Evolutionary conservation across 805 yeast genomes (phyloP), one percentile per base, ranked within the genome.

Genomic region (Pichia cabralensis): DNA sequence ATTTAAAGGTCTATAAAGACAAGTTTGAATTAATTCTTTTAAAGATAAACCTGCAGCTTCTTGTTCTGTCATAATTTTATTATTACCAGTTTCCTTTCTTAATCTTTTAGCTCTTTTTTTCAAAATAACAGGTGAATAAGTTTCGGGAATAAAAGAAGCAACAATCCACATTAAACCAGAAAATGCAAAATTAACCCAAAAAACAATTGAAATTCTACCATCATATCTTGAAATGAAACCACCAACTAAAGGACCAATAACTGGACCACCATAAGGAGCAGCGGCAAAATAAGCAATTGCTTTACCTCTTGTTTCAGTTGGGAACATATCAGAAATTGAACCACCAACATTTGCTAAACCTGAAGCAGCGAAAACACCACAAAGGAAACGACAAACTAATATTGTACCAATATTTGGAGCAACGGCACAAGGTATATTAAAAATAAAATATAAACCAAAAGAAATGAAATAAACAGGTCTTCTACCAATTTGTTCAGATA

Each of bases 261-360:
- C 94, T 2, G 96, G 96, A 33, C 95, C 96, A 43, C 88, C 79
- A 57, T 85, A 86, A 3, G 96, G 96, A 39, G 92, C 85, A 50
- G 84, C 85, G 10, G 94, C 88, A 51, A 86, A 86, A 49, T 80
- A 80, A 0, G 95, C 94, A 59, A 86, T 84, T 26, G 95, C 95
- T 49, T 76, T 70, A 46, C 95, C 95, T 62, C 95, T 70, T 1
- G 86, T 73, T 43, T 73, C 80, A 35, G 72, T 68, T n/a, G 77
- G 71, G 67, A 86, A 89, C 67, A 86, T 70, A 58, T 86, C 96
- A 31, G 92, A 89, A 42, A 86, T 73, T 25, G 94, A 79, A 34
- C 95, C 96, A 56, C 95, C 95, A 39, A 86, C 95, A 34, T 82
- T 67, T 35, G 88, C 77, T 30, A 86, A 65, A 17, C 89, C 94